phyloP scores from a whole-genome alignment of 2,329 filamentous ascomycete species.

The Microdochium nivale region DNA sequence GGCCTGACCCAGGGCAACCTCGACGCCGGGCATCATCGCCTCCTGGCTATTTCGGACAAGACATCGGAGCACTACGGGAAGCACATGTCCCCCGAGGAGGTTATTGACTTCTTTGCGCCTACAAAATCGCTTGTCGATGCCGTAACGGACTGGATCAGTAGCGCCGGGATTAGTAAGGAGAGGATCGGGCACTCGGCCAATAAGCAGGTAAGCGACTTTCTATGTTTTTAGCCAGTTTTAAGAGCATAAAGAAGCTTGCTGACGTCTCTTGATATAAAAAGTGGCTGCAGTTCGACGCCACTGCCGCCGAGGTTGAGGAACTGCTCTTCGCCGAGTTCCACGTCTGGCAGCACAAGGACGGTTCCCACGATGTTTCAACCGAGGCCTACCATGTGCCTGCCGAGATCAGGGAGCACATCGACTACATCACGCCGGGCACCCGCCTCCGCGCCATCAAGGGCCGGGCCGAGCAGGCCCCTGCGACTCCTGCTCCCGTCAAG shows the following conservation, averaged over 20 bases:
- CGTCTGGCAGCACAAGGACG: conserved; percentile 3
- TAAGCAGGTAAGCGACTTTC: too few species aligned
- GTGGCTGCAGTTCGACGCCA: conserved; percentile 7
- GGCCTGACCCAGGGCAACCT: not conserved
- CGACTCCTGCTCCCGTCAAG: too few species aligned
- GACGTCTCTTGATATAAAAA: too few species aligned
- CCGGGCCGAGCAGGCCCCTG: too few species aligned
- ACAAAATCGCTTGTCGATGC: conserved; percentile 2
- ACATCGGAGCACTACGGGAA: conserved; percentile 21
- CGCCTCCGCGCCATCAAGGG: conserved; percentile 23
- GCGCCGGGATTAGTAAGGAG: conserved; percentile 6
- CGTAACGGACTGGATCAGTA: conserved; percentile 5
- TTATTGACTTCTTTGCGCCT: conserved; percentile 10
- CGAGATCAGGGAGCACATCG: conserved; percentile 30
- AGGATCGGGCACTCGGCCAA: conserved; percentile 5
- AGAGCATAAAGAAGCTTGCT: too few species aligned
- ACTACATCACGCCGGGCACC: conserved; percentile 39
- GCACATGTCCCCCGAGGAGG: conserved; percentile 17
- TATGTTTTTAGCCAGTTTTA: too few species aligned
- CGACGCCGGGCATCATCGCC: not conserved
- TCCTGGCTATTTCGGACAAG: conserved; percentile 11
- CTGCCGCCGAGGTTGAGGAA: conserved; percentile 6
- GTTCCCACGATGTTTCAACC: not conserved
- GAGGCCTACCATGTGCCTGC: conserved; percentile 29
- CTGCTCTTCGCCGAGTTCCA: conserved; percentile 4